phyloP scores from a whole-genome alignment of 345 rosid species.

The Euphorbia pulcherrima region DNA sequence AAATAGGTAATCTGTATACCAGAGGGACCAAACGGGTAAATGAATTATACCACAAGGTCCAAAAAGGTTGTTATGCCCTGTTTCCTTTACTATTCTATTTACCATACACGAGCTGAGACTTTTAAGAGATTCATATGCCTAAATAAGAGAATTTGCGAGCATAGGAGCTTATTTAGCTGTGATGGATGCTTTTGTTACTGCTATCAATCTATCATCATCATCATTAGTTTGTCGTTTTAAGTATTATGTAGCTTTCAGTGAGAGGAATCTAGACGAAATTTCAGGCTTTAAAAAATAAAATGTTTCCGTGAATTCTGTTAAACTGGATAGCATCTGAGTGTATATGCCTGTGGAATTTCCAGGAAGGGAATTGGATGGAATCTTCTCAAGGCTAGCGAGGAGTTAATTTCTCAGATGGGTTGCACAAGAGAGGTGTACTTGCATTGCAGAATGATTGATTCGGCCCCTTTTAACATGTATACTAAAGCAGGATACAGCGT shows the following conservation, averaged over 20 bases:
- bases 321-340: constrained; percentile 8
- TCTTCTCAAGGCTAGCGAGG: constrained; percentile 89
- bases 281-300: not conserved
- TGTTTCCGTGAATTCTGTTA: not conserved
- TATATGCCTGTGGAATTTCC: constrained; percentile 20
- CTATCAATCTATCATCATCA: not conserved
- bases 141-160: not conserved
- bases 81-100: too few species aligned
- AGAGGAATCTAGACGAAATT: not conserved
- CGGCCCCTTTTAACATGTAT: constrained; percentile 84
- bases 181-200: not conserved
- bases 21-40: too few species aligned
- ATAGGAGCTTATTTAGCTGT: not conserved
- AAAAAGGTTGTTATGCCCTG: too few species aligned
- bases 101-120: not conserved
- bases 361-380: constrained; percentile 95
- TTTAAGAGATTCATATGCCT: not conserved
- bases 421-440: constrained; percentile 60
- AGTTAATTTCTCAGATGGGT: constrained; percentile 60
- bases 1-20: too few species aligned
- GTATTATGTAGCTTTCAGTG: not conserved
- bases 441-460: constrained; percentile 90
- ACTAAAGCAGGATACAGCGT: constrained; percentile 73
- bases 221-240: not conserved
- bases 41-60: too few species aligned